These are phyloP conservation scores for Lecanoromycetidae sp. DNA, from an alignment of 2,329 filamentous ascomycete genomes.

Conservation along the genomic window DNA sequence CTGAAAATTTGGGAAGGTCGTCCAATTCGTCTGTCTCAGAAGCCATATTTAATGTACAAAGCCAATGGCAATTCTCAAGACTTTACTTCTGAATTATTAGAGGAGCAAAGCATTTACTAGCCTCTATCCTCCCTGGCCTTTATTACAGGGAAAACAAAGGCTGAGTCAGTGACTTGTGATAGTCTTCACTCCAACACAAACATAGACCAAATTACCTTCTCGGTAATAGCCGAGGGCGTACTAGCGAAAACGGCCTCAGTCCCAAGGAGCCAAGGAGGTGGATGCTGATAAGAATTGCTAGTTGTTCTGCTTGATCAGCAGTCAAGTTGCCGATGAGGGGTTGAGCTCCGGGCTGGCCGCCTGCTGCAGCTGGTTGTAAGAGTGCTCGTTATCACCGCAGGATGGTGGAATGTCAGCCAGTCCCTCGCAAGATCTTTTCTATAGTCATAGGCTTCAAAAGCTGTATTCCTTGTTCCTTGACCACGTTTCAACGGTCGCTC, in stretches of 20 bases:
- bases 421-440: background rate
- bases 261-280: too few relatives aligned
- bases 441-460: background rate
- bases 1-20: constrained; percentile 39
- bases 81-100: background rate
- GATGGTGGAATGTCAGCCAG: background rate
- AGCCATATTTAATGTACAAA: constrained; percentile 9
- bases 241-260: too few relatives aligned
- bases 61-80: background rate
- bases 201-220: too few relatives aligned
- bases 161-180: too few relatives aligned
- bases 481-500: background rate
- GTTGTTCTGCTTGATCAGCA: background rate
- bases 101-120: too few relatives aligned
- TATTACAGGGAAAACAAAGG: too few relatives aligned
- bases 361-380: too few relatives aligned
- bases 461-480: background rate
- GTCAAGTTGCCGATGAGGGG: background rate
- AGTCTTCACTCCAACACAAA: too few relatives aligned
- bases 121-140: too few relatives aligned
- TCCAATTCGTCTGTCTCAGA: constrained; percentile 28
- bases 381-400: background rate
- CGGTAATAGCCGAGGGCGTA: too few relatives aligned
- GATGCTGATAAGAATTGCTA: constrained; percentile 1
- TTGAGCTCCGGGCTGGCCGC: constrained; percentile 1